Base-by-base conservation (phyloP, 2,329 filamentous ascomycete genomes). In the Cucurbitaria berberidis region DNA sequence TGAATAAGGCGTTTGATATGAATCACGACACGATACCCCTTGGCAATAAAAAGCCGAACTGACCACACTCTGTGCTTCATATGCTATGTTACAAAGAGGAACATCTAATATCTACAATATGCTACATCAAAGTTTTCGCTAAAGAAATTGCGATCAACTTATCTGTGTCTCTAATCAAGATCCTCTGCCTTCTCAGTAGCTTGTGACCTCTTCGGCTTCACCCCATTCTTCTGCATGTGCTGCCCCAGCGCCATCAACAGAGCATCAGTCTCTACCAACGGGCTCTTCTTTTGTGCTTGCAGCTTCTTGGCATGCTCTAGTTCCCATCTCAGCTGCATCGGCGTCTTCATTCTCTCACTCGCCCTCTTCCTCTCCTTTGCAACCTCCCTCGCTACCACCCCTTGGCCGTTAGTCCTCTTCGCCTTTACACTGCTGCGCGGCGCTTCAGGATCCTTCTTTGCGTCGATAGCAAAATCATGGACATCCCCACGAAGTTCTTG, bases 401-500 rank as follows among this genome's bases (percentile, higher is more conserved):
- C 41, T 29, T 55, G 43, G 27, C 49, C 43, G 19, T 47, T 55
- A 11, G 47, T 40, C 44, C 35, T 36, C 38, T 51, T 48, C 16
- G 48, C 41, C 50, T 53, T 55, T 21, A 24, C 11, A 24, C 29
- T 55, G 39, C 40, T 47, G 39, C 44, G 56, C n/a, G 57, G 53
- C 41, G 45, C 68, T 52, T 76, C 68, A 44, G 67, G 67, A 48
- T 72, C 73, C 55, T 74, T 73, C 46, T 75, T 72, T 50, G 74
- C 71, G 48, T 92, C 89, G 77, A 96, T 91, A 42, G 90, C 82
- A 47, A 87, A 91, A 68, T 64, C 54, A 38, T 54, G 52, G 27
- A 66, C 59, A 85, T 93, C 95, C 67, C 84, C 86, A 64, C 88
- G 57, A 16, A 98, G 81, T 80, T 98, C 93, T 73, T 96, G 87